Base-by-base conservation (phyloP, 2,329 filamentous ascomycete species). In the Zymoseptoria passerinii region DNA sequence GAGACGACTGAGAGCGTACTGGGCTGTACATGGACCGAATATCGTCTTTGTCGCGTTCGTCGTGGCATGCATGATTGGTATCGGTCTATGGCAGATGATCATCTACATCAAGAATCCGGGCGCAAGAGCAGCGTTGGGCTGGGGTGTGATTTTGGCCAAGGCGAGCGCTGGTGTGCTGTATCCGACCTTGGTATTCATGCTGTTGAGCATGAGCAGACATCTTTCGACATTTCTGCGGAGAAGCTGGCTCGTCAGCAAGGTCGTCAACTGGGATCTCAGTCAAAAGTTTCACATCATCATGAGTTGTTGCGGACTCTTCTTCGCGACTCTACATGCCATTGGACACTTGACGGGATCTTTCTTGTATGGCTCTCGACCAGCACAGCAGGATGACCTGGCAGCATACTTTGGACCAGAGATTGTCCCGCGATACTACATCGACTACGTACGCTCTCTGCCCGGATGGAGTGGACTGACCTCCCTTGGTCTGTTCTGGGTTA, bases 201-300 rank as follows among this genome's bases (percentile, higher is more conserved):
- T 83, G 6, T 70, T 83, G 4, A 82, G 79, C 64, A 84, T 83
- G 81, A 82, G 79, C 13, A 72, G 81, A 28, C 82, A 80, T 70
- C 75, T 82, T 19, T 77, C 81, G 1, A 83, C 81, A 0, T 78
- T 77, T 56, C 67, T 82, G 48, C 75, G 81, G 16, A 71, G 77
- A n/a, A 80, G 75, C 9, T 80, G 80, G 61, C 72, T 75, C 55
- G 70, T 83, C 58, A 81, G 78, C 2, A 74, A 79, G 0, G 80
- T 83, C 67, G 73, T 83, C 68, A 83, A 83, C 61, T 82, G 80
- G 79, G 81, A 83, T 59, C 66, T 81, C 1, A 78, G 76, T 0
- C 81, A 82, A 60, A 73, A 73, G 0, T 83, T 84, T 50, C 81
- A 84, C 56, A 78, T 83, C 57, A 77, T 76, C 54, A 81, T 83